A percentile compares a stretch with the other conserved stretches of the same genome.
These are phyloP conservation scores for Pneumocystis sp. DNA, from an alignment of 1,139 yeast genomes.

Conservation along the genomic window DNA sequence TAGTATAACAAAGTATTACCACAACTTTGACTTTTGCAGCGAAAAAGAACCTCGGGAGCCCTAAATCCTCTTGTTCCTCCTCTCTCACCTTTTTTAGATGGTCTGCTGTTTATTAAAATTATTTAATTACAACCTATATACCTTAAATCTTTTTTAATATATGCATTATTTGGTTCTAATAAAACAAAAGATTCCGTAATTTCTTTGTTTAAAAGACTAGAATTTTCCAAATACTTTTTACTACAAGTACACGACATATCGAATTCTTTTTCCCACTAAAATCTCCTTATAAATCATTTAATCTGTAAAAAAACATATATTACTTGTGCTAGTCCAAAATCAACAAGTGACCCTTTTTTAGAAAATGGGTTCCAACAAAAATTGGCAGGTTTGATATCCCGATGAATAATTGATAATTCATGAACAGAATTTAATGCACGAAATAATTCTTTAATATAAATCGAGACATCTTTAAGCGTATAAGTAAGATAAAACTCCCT, in stretches of 20 bases:
- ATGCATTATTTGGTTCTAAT: conserved; percentile 5
- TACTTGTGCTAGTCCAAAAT: conserved; percentile 74
- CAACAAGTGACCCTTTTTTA: conserved; percentile 69
- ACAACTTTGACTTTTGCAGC: conserved; percentile 56
- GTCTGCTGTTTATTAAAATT: conserved; percentile 22
- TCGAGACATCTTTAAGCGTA: conserved; percentile 7
- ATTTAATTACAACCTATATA: conserved; percentile 6
- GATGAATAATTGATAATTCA: conserved; percentile 57
- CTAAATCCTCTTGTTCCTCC: conserved; percentile 78
- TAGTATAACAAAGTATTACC: conserved; percentile 16
- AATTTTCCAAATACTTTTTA: neutral
- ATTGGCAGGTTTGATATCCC: conserved; percentile 71
- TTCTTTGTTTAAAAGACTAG: neutral
- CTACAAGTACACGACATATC: neutral
- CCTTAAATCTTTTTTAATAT: conserved; percentile 4
- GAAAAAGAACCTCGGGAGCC: conserved; percentile 65
- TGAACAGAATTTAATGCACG: conserved; percentile 64
- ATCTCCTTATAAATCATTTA: conserved; percentile 20
- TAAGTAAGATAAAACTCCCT: conserved; percentile 8
- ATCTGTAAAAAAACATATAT: conserved; percentile 11
- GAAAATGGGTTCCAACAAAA: conserved; percentile 63
- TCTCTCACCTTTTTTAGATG: conserved; percentile 45
- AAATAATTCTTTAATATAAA: conserved; percentile 37
- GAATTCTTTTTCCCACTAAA: conserved; percentile 9
- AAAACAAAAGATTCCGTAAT: conserved; percentile 16